Base-by-base conservation (phyloP, 2,329 filamentous ascomycete species). In the Cladophialophora immunda region DNA sequence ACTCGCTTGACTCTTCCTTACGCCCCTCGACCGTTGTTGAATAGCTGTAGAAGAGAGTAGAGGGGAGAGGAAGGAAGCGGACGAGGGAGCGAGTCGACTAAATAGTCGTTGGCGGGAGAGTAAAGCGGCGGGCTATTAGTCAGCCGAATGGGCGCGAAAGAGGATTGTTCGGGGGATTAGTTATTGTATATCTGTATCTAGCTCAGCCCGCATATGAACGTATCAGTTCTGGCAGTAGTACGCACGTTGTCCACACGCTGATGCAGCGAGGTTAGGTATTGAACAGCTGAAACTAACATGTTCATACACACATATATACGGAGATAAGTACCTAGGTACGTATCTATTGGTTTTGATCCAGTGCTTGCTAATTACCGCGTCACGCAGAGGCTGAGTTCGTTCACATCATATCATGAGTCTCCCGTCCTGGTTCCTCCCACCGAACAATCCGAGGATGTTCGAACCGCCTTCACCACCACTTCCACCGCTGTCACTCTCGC, bases 401-500 rank as follows among this genome's bases (percentile, higher is more conserved):
- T 55, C 30, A 25, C 27, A 7, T 55, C 36, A 70, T 58, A 70
- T 61, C 61, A 61, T 65, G 38, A 70, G 67, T 38, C 68, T 61
- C 7, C 68, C 68, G 36, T 67, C 62, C 41, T 45, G 38, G 30
- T 60, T 61, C n/a, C 68, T 57, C 17, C 52, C 55, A 25, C 65
- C 65, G 25, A 70, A 68, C 22, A 64, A 47, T 4, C 68, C 68
- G 19, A 70, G 68, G 45, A 70, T 59, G 25, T 70, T 68, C 27
- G 27, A 62, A 22, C 32, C 41, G 1, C 17, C 19, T 1, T 57
- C 56, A 30, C 34, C 22, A 7, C 53, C 41, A 50, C 38, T 34
- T 25, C 54, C 58, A 19, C 52, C 29, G 53, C 58, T 58, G 13
- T 45, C 36, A n/a, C 17, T 30, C 27, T 58, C n/a, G 34, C 58